Evolutionary conservation across 768 basidiomycete species (phyloP), one percentile per base, ranked within the genome.

Genomic region (Podaxis sp.): DNA sequence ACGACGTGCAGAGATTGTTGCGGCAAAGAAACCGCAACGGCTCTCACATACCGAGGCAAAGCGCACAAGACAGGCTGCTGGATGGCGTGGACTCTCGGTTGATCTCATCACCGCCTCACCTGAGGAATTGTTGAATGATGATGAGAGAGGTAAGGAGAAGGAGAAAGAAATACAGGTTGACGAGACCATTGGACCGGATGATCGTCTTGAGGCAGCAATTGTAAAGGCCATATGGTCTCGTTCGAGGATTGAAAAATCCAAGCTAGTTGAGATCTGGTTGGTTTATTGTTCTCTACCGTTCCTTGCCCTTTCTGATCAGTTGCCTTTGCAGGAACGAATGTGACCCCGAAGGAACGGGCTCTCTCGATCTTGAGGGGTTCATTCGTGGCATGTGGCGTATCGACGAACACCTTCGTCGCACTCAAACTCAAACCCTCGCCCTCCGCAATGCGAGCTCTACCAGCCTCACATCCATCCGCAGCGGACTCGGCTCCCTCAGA

Each of bases 311-410:
- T 17, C 28, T 63, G 57, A 33, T 48, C 48, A 52, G 13, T 22
- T 42, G 54, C 65, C 38, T 24, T 49, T 26, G n/a, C 65, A 93
- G 92, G 92, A 79, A 77, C 57, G 90, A 91, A 68, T 91, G 87
- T 66, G 90, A 93, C 72, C 73, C 81, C 2, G 72, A 73, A 2
- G 71, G 76, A 4, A 76, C 73, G 33, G 90, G 90, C 2, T 78
- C 78, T n/a, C 77, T 94, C 11, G 83, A 86, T 65, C 76, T 84
- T 4, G 88, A 90, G 17, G 77, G 77, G 17, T 94, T 94, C 66
- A 82, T 86, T 44, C 83, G 80, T 65, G 92, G 90, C 56, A 92
- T 93, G 90, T 93, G 91, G 91, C 84, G 86, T 40, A 90, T 94
- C 30, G 92, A 94, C 73, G 90, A 92, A 72, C 91, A 92, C 67